Evolutionary conservation across 768 basidiomycete species (phyloP), one percentile per base, ranked within the genome.

Genomic region (Phaeotremella fagi): DNA sequence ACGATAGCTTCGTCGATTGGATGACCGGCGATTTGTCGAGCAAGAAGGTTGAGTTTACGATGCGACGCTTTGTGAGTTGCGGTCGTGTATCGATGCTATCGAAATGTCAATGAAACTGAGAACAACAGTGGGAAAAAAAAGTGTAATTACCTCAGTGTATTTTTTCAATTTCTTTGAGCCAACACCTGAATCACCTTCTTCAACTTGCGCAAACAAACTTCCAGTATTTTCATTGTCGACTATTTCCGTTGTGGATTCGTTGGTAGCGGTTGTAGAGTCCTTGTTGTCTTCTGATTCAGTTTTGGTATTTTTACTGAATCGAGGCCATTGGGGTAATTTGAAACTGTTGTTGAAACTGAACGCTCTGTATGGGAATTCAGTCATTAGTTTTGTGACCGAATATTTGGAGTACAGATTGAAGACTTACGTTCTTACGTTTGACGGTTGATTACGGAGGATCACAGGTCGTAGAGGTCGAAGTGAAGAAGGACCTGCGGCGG

Each of bases 1-100:
- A 97, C 78, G 70, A 99, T 94, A 29, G 94, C 94, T 61, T 85
- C 83, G 76, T 97, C 92, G 55, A 97, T 85, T 16, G 92, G 91
- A 64, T 90, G 86, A 18, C 88, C 87, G 2, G 88, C 80, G 59
- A 99, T 87, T 73, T 95, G 89, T 26, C 83, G 80, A 7, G 75
- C 86, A 36, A 99, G 80, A 78, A 84, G 82, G 74, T 94, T 92
- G 52, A 99, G 79, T 74, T 97, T 99, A 51, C 92, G 82, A 3
- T 70, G 73, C 2, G 90, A 94, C 37, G 91, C 88, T 76, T 91
- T 92, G 79, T 95, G 94, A 72, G 83, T 83, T 16, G 86, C 84
- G 0, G 92, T 97, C 20, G 88, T 89, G 73, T 88, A 90, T 78
- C 89, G 87, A 78, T 94, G 90, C 90, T 95, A 46, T 52, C n/a